Percentiles rank a stretch among this genome's conserved stretches.
Evolutionary conservation across 2,329 filamentous ascomycete species (phyloP).

Genomic region (Fusarium tanahbumbuense): DNA sequence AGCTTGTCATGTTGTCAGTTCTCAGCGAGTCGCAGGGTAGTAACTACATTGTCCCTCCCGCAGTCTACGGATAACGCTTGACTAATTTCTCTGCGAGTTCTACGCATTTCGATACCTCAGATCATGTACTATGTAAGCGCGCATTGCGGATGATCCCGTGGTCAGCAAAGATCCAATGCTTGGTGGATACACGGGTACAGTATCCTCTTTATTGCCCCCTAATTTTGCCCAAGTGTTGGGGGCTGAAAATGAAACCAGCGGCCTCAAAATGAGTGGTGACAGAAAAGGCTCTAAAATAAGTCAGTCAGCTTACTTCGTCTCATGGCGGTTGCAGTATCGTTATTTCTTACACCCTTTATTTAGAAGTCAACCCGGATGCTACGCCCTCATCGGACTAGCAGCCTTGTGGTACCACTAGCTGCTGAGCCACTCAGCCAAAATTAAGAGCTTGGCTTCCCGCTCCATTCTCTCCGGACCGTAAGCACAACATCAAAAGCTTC

Average conservation of each 20-base stretch:
- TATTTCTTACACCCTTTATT: neutral
- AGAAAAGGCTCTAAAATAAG: neutral
- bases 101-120: neutral
- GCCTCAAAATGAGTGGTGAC: neutral
- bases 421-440: neutral
- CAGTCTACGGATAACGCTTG: neutral
- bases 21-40: neutral
- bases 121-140: neutral
- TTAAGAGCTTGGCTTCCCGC: neutral
- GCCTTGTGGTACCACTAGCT: neutral
- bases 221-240: constrained; percentile 5
- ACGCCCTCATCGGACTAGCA: neutral
- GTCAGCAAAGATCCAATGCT: neutral
- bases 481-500: neutral
- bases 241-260: constrained; percentile 20
- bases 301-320: neutral
- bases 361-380: neutral
- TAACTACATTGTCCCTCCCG: neutral
- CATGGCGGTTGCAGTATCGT: neutral
- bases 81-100: neutral
- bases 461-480: neutral
- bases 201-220: neutral
- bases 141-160: neutral
- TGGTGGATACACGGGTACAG: neutral
- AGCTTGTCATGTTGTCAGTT: neutral